phyloP scores from a whole-genome alignment of 345 rosid genomes.

The Nephelium lappaceum region DNA sequence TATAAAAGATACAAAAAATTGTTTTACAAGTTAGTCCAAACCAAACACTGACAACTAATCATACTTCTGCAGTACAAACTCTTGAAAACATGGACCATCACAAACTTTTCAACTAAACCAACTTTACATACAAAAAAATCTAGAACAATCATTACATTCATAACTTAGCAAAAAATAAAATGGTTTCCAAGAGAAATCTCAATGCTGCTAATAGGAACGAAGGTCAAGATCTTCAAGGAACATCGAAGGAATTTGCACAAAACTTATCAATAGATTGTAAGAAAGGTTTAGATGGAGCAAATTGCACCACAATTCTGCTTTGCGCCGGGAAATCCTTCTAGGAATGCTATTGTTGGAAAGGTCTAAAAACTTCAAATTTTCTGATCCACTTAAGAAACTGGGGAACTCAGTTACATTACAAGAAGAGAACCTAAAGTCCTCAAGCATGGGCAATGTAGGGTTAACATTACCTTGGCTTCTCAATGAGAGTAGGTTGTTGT shows the following conservation, averaged over 20 bases:
- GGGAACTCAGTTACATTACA: slow-evolving; percentile 32
- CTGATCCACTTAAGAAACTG: slow-evolving; percentile 9
- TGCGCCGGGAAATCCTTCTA: background rate
- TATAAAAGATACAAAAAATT: too few species aligned
- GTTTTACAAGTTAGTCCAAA: too few species aligned
- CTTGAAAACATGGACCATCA: too few species aligned
- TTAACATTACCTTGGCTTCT: background rate
- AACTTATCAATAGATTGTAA: slow-evolving; percentile 14
- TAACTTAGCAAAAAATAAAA: too few species aligned
- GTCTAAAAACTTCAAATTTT: background rate
- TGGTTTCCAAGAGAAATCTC: too few species aligned
- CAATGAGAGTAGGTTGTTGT: background rate
- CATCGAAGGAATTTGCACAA: slow-evolving; percentile 2
- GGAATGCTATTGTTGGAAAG: slow-evolving; percentile 14
- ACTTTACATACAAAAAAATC: too few species aligned
- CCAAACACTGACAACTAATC: too few species aligned
- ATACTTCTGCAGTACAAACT: too few species aligned
- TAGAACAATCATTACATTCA: too few species aligned
- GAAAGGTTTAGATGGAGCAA: background rate
- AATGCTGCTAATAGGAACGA: too few species aligned
- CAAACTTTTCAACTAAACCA: too few species aligned
- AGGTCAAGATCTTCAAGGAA: background rate
- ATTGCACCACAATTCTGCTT: background rate
- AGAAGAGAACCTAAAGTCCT: slow-evolving; percentile 7
- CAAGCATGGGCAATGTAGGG: slow-evolving; percentile 17